These are phyloP conservation scores for Lecanosticta acicola DNA, from an alignment of 2,329 filamentous ascomycete species.

Conservation along the genomic window DNA sequence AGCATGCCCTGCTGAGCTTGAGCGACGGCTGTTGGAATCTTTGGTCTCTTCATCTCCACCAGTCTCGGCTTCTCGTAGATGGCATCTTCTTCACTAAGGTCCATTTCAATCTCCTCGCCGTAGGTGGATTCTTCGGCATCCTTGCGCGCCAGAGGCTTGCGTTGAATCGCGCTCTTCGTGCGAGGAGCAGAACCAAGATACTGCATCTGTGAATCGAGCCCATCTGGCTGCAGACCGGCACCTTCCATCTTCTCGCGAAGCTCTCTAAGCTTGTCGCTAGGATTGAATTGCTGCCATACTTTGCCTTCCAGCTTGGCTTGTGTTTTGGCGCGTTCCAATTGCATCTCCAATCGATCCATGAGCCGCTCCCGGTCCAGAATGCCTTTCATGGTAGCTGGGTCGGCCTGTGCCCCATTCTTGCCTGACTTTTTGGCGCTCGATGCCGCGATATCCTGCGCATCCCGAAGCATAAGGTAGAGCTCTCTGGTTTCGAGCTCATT, in stretches of 20 bases:
- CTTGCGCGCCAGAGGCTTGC: conserved; percentile 32
- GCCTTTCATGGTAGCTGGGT: conserved; percentile 76
- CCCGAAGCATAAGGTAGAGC: conserved; percentile 94
- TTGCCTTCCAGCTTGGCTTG: conserved; percentile 95
- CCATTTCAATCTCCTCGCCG: conserved; percentile 35
- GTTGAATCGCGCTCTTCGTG: conserved; percentile 36
- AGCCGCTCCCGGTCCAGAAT: conserved; percentile 88
- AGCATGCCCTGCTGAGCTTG: conserved; percentile 52
- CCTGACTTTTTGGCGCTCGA: conserved; percentile 66
- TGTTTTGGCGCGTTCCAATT: conserved; percentile 93
- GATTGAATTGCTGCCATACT: conserved; percentile 76
- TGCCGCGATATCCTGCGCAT: conserved; percentile 92
- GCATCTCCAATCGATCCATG: conserved; percentile 90
- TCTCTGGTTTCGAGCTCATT: conserved; percentile 96
- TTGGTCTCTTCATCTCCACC: conserved; percentile 71
- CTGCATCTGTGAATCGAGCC: conserved; percentile 53
- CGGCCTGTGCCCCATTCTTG: conserved; percentile 52
- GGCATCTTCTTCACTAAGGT: conserved; percentile 50
- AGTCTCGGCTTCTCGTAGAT: conserved; percentile 74
- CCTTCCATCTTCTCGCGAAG: conserved; percentile 93
- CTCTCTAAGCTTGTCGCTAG: conserved; percentile 86
- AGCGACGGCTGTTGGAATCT: conserved; percentile 57
- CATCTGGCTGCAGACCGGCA: conserved; percentile 36
- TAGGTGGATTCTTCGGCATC: conserved; percentile 2
- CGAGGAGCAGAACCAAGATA: conserved; percentile 52